Percentiles rank a stretch among this genome's conserved stretches.
These are phyloP conservation scores for Aureobasidium melanogenum DNA, from an alignment of 2,329 filamentous ascomycete species.

Conservation along the genomic window DNA sequence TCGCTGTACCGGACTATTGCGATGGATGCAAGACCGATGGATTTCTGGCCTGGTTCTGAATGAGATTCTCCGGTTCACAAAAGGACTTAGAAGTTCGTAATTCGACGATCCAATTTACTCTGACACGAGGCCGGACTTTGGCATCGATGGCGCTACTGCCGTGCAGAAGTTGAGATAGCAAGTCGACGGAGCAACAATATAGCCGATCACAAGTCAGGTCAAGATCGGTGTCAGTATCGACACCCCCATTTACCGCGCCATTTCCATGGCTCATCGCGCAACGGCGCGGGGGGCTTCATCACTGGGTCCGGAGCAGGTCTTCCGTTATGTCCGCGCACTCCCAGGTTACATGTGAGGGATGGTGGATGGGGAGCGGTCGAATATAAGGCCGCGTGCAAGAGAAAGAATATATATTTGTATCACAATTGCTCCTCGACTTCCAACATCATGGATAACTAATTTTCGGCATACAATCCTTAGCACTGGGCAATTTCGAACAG, in stretches of 20 bases:
- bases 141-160: neutral
- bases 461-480: neutral
- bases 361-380: neutral
- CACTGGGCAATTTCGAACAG: too few species aligned
- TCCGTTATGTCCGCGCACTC: neutral
- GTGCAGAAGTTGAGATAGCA: too few species aligned
- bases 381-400: neutral
- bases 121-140: neutral
- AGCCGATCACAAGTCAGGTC: neutral
- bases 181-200: neutral
- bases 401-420: neutral
- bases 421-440: neutral
- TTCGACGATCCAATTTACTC: neutral
- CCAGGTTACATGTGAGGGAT: neutral
- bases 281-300: neutral
- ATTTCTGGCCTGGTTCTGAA: constrained; percentile 3
- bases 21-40: neutral
- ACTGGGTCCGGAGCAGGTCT: neutral
- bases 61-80: too few species aligned
- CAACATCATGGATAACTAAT: neutral
- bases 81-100: too few species aligned
- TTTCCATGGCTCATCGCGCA: neutral
- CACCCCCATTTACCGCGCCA: neutral
- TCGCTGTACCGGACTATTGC: neutral
- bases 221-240: neutral